A percentile compares a stretch with the other conserved stretches of the same genome.
Conservation (phyloP, 345 rosid genomes). For the Geranium brycei region DNA sequence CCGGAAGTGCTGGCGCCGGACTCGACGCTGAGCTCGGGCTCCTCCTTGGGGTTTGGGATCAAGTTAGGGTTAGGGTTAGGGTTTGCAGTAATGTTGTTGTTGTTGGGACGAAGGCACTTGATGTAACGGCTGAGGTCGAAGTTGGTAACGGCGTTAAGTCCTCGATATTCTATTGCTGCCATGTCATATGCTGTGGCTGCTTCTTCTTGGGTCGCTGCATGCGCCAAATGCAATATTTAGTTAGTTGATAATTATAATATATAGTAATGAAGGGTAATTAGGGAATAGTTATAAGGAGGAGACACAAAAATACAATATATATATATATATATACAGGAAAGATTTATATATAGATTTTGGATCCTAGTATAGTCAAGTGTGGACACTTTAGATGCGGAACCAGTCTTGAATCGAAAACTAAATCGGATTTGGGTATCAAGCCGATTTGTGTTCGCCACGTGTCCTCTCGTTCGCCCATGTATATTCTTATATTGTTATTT, state of each 20-base stretch:
- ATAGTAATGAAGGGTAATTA: not conserved
- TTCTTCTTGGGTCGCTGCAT: conserved; percentile 84
- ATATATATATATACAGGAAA: too few relatives aligned
- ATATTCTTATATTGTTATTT: too few relatives aligned
- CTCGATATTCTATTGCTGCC: conserved; percentile 87
- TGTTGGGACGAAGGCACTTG: conserved; percentile 21
- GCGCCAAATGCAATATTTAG: not conserved
- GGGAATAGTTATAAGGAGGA: too few relatives aligned
- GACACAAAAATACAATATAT: too few relatives aligned
- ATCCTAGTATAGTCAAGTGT: too few relatives aligned
- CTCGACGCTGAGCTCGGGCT: not conserved
- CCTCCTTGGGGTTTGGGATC: not conserved
- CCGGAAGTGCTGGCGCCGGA: not conserved
- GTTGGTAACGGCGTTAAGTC: conserved; percentile 89
- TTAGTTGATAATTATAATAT: not conserved
- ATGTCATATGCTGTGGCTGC: conserved; percentile 84
- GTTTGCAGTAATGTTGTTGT: not conserved
- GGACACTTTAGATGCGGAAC: too few relatives aligned
- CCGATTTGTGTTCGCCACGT: too few relatives aligned
- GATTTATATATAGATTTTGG: too few relatives aligned
- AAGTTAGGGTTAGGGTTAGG: not conserved
- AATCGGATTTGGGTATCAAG: too few relatives aligned
- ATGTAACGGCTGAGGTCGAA: conserved; percentile 76
- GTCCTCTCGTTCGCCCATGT: too few relatives aligned
- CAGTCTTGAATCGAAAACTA: too few relatives aligned